These are phyloP conservation scores for Fomitopsis pinicola DNA, from an alignment of 1,284 basidiomycete species.

Conservation along the genomic window DNA sequence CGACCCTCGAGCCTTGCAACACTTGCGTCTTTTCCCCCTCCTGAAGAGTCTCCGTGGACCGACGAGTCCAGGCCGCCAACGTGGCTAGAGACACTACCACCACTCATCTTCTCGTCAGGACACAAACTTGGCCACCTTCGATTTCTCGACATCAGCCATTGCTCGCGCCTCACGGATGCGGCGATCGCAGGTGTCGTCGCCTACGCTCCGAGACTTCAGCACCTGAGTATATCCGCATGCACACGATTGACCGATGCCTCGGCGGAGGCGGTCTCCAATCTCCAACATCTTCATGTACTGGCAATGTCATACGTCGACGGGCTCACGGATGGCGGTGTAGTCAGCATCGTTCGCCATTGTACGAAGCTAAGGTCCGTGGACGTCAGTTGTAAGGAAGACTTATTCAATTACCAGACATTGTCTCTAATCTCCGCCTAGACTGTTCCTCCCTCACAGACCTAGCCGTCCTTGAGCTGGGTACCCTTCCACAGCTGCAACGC, in stretches of 20 bases:
- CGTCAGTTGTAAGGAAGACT: constrained; percentile 68
- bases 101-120: constrained; percentile 44
- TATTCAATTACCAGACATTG: not conserved
- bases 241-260: constrained; percentile 72
- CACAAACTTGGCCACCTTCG: constrained; percentile 70
- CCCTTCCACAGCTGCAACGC: constrained; percentile 68
- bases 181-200: constrained; percentile 76
- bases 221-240: constrained; percentile 81
- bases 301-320: constrained; percentile 77
- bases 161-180: constrained; percentile 70
- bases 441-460: constrained; percentile 65
- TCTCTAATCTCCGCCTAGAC: not conserved
- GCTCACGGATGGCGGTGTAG: constrained; percentile 81
- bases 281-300: constrained; percentile 78
- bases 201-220: constrained; percentile 79
- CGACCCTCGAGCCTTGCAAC: not conserved
- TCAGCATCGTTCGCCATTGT: constrained; percentile 69
- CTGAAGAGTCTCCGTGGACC: not conserved
- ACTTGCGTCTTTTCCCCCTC: not conserved
- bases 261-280: constrained; percentile 63
- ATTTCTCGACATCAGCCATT: constrained; percentile 74
- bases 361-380: constrained; percentile 79
- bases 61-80: constrained; percentile 38
- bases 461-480: constrained; percentile 78
- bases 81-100: constrained; percentile 55